A percentile compares a stretch with the other conserved stretches of the same genome.
Evolutionary conservation across 2,329 filamentous ascomycete genomes (phyloP).

Genomic region (Microthyrium microscopicum): DNA sequence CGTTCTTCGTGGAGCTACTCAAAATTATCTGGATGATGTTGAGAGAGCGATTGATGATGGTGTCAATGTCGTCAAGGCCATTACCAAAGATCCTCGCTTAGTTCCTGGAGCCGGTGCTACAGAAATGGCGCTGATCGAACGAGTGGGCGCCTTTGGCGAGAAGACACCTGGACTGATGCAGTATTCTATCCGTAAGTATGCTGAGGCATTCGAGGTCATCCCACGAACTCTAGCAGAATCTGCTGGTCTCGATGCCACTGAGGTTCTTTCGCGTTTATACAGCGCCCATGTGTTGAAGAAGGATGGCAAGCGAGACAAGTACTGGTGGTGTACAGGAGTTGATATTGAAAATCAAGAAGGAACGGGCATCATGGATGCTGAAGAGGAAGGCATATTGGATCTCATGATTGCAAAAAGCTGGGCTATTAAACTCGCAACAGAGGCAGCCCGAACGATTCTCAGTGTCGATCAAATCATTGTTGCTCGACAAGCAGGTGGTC

Average conservation of each 20-base stretch:
- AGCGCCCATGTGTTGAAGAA: constrained; percentile 58
- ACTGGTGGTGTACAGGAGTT: constrained; percentile 80
- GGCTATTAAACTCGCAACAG: constrained; percentile 94
- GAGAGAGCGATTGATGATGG: constrained; percentile 96
- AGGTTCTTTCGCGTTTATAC: constrained; percentile 82
- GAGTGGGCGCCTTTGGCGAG: constrained; percentile 78
- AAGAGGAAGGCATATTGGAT: constrained; percentile 79
- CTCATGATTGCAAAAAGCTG: constrained; percentile 83
- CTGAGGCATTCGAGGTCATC: constrained; percentile 93
- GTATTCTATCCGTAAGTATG: constrained; percentile 95
- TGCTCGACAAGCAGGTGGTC: constrained; percentile 87
- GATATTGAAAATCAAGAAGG: constrained; percentile 81
- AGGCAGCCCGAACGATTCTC: constrained; percentile 81
- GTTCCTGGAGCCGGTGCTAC: constrained; percentile 90
- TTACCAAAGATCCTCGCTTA: constrained; percentile 79
- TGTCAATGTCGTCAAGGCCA: constrained; percentile 96
- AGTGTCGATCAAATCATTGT: constrained; percentile 99
- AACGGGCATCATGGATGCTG: constrained; percentile 69
- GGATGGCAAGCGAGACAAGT: constrained; percentile 38
- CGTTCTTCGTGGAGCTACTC: constrained; percentile 84
- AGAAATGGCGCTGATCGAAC: constrained; percentile 84
- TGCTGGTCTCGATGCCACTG: constrained; percentile 91
- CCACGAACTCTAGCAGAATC: constrained; percentile 88
- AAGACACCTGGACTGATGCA: constrained; percentile 85
- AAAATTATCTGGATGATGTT: constrained; percentile 94